These are phyloP conservation scores for Botrytis deweyae DNA, from an alignment of 2,329 filamentous ascomycete genomes.

Conservation along the genomic window DNA sequence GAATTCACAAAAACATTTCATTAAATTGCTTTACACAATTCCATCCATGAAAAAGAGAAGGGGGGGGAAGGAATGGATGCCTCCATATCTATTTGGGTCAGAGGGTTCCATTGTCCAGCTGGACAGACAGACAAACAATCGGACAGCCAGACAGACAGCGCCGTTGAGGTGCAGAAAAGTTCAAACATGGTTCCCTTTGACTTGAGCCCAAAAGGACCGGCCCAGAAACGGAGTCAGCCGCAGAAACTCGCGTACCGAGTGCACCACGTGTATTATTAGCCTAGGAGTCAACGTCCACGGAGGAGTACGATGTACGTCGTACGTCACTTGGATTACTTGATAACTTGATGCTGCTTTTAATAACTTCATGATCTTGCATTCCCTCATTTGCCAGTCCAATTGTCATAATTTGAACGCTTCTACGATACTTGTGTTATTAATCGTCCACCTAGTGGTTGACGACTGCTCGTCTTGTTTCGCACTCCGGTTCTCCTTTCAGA, in stretches of 20 bases:
- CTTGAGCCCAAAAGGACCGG: not conserved
- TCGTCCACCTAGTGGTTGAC: not conserved
- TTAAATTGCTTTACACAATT: not conserved
- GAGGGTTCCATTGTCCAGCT: not conserved
- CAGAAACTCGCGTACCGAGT: constrained; percentile 1
- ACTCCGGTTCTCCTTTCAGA: not conserved
- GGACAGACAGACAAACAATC: not conserved
- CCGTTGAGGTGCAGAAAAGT: not conserved
- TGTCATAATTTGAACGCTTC: not conserved
- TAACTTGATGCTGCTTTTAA: not conserved
- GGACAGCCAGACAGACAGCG: not conserved
- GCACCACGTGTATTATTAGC: constrained; percentile 1
- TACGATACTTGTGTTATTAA: not conserved
- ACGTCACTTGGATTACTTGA: constrained; percentile 4
- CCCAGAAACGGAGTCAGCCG: constrained; percentile 4
- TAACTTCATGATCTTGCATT: not conserved
- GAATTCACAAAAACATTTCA: not conserved
- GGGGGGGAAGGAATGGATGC: not conserved
- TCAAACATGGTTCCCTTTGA: not conserved
- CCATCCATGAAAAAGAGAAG: not conserved
- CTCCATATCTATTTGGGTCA: not conserved
- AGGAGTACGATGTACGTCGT: not conserved
- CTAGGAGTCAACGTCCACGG: not conserved
- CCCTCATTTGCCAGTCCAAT: not conserved
- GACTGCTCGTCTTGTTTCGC: not conserved